These are phyloP conservation scores for Alternaria conjuncta DNA, from an alignment of 2,329 filamentous ascomycete genomes.

Conservation along the genomic window DNA sequence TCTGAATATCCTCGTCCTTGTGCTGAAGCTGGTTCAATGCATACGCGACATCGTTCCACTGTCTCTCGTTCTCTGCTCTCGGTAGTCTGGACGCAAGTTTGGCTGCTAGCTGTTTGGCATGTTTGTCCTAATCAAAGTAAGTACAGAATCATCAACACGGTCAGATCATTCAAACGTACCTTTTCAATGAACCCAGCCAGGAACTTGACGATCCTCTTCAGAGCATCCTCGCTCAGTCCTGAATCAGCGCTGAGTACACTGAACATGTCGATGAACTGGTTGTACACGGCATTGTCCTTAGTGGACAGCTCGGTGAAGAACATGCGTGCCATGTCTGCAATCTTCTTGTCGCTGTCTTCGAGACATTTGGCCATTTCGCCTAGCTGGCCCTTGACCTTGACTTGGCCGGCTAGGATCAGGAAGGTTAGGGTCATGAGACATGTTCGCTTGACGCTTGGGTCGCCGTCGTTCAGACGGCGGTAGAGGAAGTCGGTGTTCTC, in stretches of 20 bases:
- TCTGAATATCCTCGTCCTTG: slow-evolving; percentile 88
- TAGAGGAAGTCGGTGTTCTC: slow-evolving; percentile 99
- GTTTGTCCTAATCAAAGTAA: slow-evolving; percentile 75
- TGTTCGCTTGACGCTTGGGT: slow-evolving; percentile 91
- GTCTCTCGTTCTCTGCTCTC: slow-evolving; percentile 87
- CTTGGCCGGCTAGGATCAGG: slow-evolving; percentile 93
- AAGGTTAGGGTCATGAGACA: slow-evolving; percentile 99
- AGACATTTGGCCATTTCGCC: slow-evolving; percentile 99
- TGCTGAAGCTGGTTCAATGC: slow-evolving; percentile 88
- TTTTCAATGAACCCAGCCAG: slow-evolving; percentile 96
- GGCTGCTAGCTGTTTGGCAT: slow-evolving; percentile 89
- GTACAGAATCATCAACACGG: background rate
- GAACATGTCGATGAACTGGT: slow-evolving; percentile 99
- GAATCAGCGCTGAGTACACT: slow-evolving; percentile 84
- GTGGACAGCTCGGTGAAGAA: slow-evolving; percentile 98
- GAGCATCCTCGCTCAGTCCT: slow-evolving; percentile 80
- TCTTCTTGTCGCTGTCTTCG: slow-evolving; percentile 93
- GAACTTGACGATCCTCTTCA: slow-evolving; percentile 89
- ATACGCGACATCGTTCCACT: slow-evolving; percentile 98
- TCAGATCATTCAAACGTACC: slow-evolving; percentile 57
- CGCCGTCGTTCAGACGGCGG: slow-evolving; percentile 85
- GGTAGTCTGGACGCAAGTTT: slow-evolving; percentile 87
- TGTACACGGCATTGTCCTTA: slow-evolving; percentile 99
- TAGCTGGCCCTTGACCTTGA: slow-evolving; percentile 98
- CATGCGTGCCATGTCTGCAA: slow-evolving; percentile 93